These are phyloP conservation scores for Camellia japonica DNA, from an alignment of 148 eudicot genomes.

Conservation along the genomic window DNA sequence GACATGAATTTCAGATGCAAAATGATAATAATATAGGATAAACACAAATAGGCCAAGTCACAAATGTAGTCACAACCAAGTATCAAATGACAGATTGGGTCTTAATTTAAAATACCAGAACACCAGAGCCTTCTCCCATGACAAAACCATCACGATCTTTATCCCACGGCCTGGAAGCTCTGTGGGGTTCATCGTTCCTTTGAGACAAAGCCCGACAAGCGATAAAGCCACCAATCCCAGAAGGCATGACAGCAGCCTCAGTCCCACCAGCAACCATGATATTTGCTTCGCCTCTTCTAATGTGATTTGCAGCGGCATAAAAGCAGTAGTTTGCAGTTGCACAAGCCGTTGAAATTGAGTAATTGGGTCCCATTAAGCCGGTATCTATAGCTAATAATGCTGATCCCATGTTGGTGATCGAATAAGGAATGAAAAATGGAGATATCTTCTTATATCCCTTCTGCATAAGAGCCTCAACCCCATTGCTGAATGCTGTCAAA, in stretches of 20 bases:
- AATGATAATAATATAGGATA: neutral
- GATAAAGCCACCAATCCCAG: constrained; percentile 60
- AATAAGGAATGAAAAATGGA: constrained; percentile 60
- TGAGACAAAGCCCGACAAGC: constrained; percentile 67
- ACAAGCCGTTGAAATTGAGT: constrained; percentile 70
- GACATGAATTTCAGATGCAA: neutral
- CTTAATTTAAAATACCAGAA: constrained; percentile 36
- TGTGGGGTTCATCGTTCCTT: constrained; percentile 53
- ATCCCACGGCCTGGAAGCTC: constrained; percentile 74
- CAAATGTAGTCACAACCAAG: neutral
- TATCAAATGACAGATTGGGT: neutral
- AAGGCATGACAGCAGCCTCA: constrained; percentile 40
- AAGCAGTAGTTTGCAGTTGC: constrained; percentile 71
- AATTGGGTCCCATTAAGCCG: constrained; percentile 61
- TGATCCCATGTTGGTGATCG: constrained; percentile 53
- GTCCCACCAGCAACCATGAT: constrained; percentile 51
- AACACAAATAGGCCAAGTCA: neutral
- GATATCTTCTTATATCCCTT: constrained; percentile 48
- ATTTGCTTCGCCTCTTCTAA: constrained; percentile 61
- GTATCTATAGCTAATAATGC: constrained; percentile 61
- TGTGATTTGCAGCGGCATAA: constrained; percentile 60
- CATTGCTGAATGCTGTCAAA: constrained; percentile 41
- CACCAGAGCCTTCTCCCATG: constrained; percentile 67
- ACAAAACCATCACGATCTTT: constrained; percentile 69
- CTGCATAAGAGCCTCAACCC: constrained; percentile 39